Percentiles rank a stretch among this genome's conserved stretches.
These are phyloP conservation scores for Fulvia fulva DNA, from an alignment of 2,329 filamentous ascomycete genomes.

Conservation along the genomic window DNA sequence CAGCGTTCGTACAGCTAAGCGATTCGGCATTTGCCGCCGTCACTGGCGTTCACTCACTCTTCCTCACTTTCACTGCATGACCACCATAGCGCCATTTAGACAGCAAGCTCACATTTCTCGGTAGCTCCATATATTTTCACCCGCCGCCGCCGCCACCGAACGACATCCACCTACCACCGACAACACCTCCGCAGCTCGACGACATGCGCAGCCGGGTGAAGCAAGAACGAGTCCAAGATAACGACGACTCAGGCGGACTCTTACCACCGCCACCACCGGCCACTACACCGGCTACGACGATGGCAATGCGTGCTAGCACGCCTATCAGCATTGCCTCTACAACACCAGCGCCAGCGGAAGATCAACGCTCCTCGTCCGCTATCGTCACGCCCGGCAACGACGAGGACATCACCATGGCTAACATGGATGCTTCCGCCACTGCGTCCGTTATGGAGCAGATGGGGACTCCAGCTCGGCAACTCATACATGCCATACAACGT, in stretches of 20 bases:
- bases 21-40: not conserved
- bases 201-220: not conserved
- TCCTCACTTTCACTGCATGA: not conserved
- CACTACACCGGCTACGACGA: not conserved
- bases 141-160: not conserved
- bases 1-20: not conserved
- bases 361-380: too few relatives aligned
- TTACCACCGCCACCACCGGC: not conserved
- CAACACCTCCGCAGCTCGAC: not conserved
- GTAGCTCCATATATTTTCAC: not conserved
- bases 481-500: constrained; percentile 63
- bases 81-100: not conserved
- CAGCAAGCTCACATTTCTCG: not conserved
- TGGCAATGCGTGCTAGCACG: not conserved
- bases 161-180: not conserved
- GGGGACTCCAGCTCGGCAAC: constrained; percentile 59
- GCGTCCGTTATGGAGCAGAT: constrained; percentile 45
- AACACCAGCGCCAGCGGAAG: not conserved
- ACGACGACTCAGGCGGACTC: not conserved
- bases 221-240: not conserved
- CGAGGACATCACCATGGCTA: not conserved
- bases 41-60: not conserved
- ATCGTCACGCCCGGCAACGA: not conserved
- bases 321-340: not conserved
- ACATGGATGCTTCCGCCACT: not conserved